phyloP scores from a whole-genome alignment of 2,329 filamentous ascomycete genomes.

The Cladobotryum protrusum region DNA sequence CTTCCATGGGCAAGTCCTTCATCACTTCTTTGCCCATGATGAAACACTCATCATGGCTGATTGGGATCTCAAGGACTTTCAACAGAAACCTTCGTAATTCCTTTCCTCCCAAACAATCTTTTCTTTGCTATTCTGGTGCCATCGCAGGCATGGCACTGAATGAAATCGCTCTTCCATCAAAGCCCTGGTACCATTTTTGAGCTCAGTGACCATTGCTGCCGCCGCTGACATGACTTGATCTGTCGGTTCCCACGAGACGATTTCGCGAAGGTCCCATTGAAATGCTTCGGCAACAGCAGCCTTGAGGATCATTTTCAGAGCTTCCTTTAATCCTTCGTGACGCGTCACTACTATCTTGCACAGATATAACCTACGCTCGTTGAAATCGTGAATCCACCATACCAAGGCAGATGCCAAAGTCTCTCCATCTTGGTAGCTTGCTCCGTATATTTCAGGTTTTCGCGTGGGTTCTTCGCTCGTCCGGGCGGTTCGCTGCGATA shows the following conservation, averaged over 20 bases:
- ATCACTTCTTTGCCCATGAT: too few species aligned
- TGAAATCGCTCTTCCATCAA: conserved; percentile 26
- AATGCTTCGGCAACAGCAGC: conserved; percentile 29
- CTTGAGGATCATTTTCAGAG: conserved; percentile 24
- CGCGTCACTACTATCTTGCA: conserved; percentile 14
- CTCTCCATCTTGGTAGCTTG: conserved; percentile 3
- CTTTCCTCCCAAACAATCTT: conserved; percentile 22
- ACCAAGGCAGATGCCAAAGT: conserved; percentile 21
- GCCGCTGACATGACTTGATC: conserved; percentile 23
- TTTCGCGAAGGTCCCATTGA: conserved; percentile 24
- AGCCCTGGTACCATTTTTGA: conserved; percentile 24
- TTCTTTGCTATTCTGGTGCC: conserved; percentile 24
- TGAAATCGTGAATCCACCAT: conserved; percentile 33
- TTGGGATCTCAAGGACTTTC: too few species aligned
- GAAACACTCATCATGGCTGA: too few species aligned
- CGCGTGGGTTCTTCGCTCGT: neutral
- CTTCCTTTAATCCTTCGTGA: conserved; percentile 17
- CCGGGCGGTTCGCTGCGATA: neutral
- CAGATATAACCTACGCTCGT: conserved; percentile 15
- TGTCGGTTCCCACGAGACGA: conserved; percentile 32
- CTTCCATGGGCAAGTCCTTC: too few species aligned
- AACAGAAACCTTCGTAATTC: conserved; percentile 23
- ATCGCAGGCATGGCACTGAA: conserved; percentile 29
- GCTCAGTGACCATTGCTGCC: conserved; percentile 31
- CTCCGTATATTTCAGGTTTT: conserved; percentile 1